phyloP scores from a whole-genome alignment of 2,329 filamentous ascomycete genomes.

The Scolecobasidium constrictum region DNA sequence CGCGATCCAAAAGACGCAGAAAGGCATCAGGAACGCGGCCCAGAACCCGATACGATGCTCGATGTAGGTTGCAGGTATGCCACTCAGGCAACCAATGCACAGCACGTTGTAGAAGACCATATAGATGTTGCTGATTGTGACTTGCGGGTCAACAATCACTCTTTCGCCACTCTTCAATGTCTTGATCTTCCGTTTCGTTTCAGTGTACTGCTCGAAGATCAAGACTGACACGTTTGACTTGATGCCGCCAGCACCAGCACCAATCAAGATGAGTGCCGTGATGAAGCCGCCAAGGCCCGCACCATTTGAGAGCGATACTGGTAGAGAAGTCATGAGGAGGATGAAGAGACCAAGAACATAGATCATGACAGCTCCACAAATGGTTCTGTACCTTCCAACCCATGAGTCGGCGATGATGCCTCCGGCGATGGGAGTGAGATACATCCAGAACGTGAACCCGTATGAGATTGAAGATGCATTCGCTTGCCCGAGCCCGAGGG shows the following conservation, averaged over 20 bases:
- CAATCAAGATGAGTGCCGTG: conserved; percentile 18
- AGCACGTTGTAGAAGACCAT: conserved; percentile 24
- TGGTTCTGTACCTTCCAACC: conserved; percentile 29
- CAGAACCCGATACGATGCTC: conserved; percentile 32
- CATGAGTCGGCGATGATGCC: conserved; percentile 34
- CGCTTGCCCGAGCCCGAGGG: conserved; percentile 31
- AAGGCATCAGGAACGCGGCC: conserved; percentile 26
- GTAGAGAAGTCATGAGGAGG: conserved; percentile 17
- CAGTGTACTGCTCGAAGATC: conserved; percentile 33
- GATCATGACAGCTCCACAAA: conserved; percentile 27
- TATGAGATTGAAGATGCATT: conserved; percentile 37
- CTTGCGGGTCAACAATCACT: conserved; percentile 37
- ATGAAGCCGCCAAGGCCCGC: conserved; percentile 9
- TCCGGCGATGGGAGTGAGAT: conserved; percentile 40
- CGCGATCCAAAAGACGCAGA: background rate
- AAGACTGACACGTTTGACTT: conserved; percentile 32
- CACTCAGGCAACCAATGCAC: conserved; percentile 23
- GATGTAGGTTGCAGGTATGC: conserved; percentile 28
- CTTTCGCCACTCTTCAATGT: conserved; percentile 33
- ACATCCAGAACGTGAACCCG: conserved; percentile 49
- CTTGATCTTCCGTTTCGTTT: conserved; percentile 31
- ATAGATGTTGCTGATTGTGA: conserved; percentile 28
- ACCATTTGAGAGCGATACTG: conserved; percentile 11
- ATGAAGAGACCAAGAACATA: conserved; percentile 25
- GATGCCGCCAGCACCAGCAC: conserved; percentile 25